Percentiles rank a stretch among this genome's conserved stretches.
These are phyloP conservation scores for Ricinus communis DNA, from an alignment of 345 rosid genomes.

Conservation along the genomic window DNA sequence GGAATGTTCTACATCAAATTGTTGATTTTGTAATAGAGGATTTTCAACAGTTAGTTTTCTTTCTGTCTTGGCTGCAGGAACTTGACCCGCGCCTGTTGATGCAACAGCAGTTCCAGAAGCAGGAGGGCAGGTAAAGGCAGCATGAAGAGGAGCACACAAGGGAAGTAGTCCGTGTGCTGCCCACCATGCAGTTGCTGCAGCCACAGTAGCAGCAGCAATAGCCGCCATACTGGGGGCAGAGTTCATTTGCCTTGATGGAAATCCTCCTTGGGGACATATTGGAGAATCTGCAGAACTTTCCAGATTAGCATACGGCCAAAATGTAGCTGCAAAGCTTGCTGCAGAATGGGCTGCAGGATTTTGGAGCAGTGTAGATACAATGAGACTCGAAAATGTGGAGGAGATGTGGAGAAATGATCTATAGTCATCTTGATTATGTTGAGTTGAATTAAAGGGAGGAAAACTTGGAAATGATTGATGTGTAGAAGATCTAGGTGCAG, in stretches of 20 bases:
- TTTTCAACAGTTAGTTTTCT: conserved; percentile 39
- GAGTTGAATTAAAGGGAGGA: conserved; percentile 47
- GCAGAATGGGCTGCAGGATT: conserved; percentile 86
- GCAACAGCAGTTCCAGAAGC: conserved; percentile 45
- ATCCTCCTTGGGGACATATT: conserved; percentile 38
- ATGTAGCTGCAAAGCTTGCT: conserved; percentile 75
- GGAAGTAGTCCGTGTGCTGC: conserved; percentile 89
- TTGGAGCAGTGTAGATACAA: conserved; percentile 69
- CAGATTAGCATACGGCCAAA: conserved; percentile 65
- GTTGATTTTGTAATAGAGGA: conserved; percentile 39
- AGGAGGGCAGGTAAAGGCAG: conserved; percentile 53
- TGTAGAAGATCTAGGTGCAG: conserved; percentile 34
- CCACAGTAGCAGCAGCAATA: conserved; percentile 84
- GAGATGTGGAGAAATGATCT: conserved; percentile 68
- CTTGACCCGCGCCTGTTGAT: conserved; percentile 38
- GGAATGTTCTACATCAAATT: conserved; percentile 41
- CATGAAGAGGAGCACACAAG: conserved; percentile 61
- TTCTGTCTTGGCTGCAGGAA: conserved; percentile 29
- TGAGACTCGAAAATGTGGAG: conserved; percentile 68
- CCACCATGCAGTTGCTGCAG: conserved; percentile 99
- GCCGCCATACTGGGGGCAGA: conserved; percentile 64
- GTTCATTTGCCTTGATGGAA: conserved; percentile 43
- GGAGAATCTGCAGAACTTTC: conserved; percentile 55
- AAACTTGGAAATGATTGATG: conserved; percentile 53
- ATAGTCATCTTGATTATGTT: conserved; percentile 60